Base-by-base conservation (phyloP, 257 asterid species). In the Asclepias syriaca region DNA sequence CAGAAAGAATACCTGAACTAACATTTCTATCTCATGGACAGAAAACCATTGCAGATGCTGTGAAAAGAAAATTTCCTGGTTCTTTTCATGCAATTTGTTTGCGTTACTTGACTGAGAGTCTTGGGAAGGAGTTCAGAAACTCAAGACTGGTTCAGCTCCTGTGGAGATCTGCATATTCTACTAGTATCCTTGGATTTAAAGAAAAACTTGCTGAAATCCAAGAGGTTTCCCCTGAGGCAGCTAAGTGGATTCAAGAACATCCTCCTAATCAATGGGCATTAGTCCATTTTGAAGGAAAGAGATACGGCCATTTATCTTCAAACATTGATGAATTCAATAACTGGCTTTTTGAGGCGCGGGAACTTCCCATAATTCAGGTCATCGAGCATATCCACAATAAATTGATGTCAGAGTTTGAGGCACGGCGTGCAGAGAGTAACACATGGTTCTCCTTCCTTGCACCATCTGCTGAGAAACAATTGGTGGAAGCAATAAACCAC, bases 331-430 rank as follows among this genome's bases (percentile, higher is more conserved):
- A 90, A 78, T 83, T 90, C 79, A 81, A 78, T 67, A 84, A 73
- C 32, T 90, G 93, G 91, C 68, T 88, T 70, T 81, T 86, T 72
- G 96, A 88, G 75, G 81, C 88, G 11, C 82, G 86, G n/a, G 95
- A 90, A 80, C 84, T 88, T 32, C 96, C 93, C 69, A 76, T 90
- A 67, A 78, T 85, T 70, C 93, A 90, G 80, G 92, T 90, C 74
- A 81, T 88, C 9, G 85, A 88, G 68, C 88, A 66, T 63, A 88
- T 90, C 77, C 95, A 86, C 55, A 65, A 56, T 61, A 88, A 82
- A 72, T 65, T 88, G 65, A 78, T 82, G 48, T 70, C 77, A 16
- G 88, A 78, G 56, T 86, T 90, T 65, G 82, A 90, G 78, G 85
- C 80, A 74, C 81, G 92, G 66, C 84, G 88, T 24, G 70, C 59